Conservation (phyloP, 2,329 filamentous ascomycete genomes). For the Fonsecaea multimorphosa region DNA sequence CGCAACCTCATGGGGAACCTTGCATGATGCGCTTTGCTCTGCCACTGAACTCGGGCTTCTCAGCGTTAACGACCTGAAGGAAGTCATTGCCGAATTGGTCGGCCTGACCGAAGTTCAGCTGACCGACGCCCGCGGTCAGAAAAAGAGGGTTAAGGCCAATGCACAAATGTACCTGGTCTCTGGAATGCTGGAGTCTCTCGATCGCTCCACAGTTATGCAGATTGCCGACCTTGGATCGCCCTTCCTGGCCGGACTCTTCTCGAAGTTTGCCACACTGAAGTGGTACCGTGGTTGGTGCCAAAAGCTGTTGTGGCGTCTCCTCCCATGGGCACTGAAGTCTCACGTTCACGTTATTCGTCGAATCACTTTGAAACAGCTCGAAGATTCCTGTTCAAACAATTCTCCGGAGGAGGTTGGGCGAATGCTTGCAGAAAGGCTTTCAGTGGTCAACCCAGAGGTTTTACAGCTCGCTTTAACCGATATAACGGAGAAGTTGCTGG, state of each 20-base stretch:
- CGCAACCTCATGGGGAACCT: conserved; percentile 18
- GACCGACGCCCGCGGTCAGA: not conserved
- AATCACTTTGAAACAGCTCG: conserved; percentile 12
- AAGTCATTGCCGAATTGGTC: conserved; percentile 17
- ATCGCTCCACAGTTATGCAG: conserved; percentile 25
- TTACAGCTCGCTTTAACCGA: conserved; percentile 14
- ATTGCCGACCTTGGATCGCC: conserved; percentile 19
- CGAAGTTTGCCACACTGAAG: conserved; percentile 10
- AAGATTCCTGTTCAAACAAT: conserved; percentile 5
- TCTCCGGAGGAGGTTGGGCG: conserved; percentile 7
- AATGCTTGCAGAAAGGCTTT: conserved; percentile 15
- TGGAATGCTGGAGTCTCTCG: conserved; percentile 19
- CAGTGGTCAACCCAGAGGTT: not conserved
- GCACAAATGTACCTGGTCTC: conserved; percentile 14
- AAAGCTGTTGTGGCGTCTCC: conserved; percentile 20
- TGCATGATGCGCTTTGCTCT: conserved; percentile 23
- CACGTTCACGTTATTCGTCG: conserved; percentile 23
- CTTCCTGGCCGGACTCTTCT: conserved; percentile 26
- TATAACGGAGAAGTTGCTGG: conserved; percentile 22
- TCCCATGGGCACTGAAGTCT: conserved; percentile 17
- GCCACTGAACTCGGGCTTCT: conserved; percentile 36
- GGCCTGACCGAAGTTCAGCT: not conserved
- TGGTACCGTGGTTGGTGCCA: not conserved
- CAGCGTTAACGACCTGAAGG: conserved; percentile 21
- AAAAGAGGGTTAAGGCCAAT: conserved; percentile 1